Conservation (phyloP, 106 monocot species). For the Allium fistulosum region DNA sequence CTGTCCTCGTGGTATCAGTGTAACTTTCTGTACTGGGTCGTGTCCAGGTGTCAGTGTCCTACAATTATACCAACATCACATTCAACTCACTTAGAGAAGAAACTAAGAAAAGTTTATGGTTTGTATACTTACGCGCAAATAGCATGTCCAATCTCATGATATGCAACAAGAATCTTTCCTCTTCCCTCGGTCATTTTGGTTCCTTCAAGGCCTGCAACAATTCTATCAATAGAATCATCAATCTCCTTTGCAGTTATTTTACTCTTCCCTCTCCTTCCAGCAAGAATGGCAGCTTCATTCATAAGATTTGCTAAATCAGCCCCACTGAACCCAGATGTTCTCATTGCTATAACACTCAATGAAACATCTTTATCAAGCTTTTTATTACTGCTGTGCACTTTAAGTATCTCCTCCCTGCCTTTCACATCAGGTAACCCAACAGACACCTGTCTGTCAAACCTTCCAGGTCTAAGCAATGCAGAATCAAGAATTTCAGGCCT, state of each 20-base stretch:
- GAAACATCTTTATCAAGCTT: slow-evolving; percentile 53
- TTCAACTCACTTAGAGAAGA: background rate
- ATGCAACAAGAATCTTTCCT: slow-evolving; percentile 53
- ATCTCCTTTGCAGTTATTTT: slow-evolving; percentile 49
- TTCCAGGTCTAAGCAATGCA: slow-evolving; percentile 68
- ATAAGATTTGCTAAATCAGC: slow-evolving; percentile 75
- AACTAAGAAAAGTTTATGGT: background rate
- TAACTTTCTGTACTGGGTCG: slow-evolving; percentile 67
- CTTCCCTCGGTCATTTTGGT: slow-evolving; percentile 68
- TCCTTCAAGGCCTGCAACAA: slow-evolving; percentile 63
- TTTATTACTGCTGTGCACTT: slow-evolving; percentile 57
- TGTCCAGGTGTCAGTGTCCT: slow-evolving; percentile 65
- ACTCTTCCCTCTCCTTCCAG: slow-evolving; percentile 55
- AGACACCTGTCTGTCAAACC: slow-evolving; percentile 63
- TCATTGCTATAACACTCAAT: slow-evolving; percentile 54
- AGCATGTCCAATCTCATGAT: slow-evolving; percentile 70
- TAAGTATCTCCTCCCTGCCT: slow-evolving; percentile 62
- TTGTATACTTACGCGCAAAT: slow-evolving; percentile 48
- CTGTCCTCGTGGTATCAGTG: slow-evolving; percentile 57
- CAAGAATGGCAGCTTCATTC: slow-evolving; percentile 80
- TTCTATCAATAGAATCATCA: slow-evolving; percentile 66
- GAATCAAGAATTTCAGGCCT: slow-evolving; percentile 70
- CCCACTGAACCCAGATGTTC: slow-evolving; percentile 71
- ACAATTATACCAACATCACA: background rate
- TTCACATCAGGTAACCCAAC: slow-evolving; percentile 53